Conservation (phyloP, 2,329 filamentous ascomycete species). For the Diplodia seriata region DNA sequence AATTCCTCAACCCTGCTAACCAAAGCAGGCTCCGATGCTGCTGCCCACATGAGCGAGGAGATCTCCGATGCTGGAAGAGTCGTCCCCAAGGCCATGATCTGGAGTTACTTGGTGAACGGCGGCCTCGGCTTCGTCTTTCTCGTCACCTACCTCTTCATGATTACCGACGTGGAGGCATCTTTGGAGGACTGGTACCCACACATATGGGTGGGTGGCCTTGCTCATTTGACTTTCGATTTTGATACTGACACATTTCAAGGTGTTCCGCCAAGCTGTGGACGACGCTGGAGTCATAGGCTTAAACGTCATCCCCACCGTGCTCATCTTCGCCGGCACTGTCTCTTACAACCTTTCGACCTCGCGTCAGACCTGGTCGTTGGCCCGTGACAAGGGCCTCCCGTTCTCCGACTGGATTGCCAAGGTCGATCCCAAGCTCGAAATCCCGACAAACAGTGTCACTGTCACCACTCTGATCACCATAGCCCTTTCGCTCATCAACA, state of each 20-base stretch:
- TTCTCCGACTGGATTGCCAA: slow-evolving; percentile 33
- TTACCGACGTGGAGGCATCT: slow-evolving; percentile 31
- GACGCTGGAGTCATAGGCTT: slow-evolving; percentile 32
- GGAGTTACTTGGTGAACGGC: slow-evolving; percentile 35
- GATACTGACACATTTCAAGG: too few relatives aligned
- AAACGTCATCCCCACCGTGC: slow-evolving; percentile 33
- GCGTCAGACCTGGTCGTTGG: slow-evolving; percentile 36
- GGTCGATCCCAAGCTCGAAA: slow-evolving; percentile 32
- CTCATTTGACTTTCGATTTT: too few relatives aligned
- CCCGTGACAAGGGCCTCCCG: slow-evolving; percentile 36
- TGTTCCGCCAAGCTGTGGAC: slow-evolving; percentile 31
- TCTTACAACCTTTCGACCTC: slow-evolving; percentile 34
- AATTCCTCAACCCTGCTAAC: not conserved
- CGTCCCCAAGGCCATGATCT: slow-evolving; percentile 34
- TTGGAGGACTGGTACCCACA: slow-evolving; percentile 28
- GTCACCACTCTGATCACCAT: slow-evolving; percentile 37
- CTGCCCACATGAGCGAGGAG: slow-evolving; percentile 33
- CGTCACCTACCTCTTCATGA: slow-evolving; percentile 36
- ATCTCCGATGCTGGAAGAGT: slow-evolving; percentile 33
- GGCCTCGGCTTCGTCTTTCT: slow-evolving; percentile 34
- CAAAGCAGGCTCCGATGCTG: slow-evolving; percentile 21
- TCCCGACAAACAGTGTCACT: slow-evolving; percentile 34
- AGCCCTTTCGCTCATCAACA: slow-evolving; percentile 55
- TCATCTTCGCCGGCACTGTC: slow-evolving; percentile 34
- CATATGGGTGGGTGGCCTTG: slow-evolving; percentile 6